A percentile compares a stretch with the other conserved stretches of the same genome.
phyloP scores from a whole-genome alignment of 2,329 filamentous ascomycete species.

The Cordyceps pruinosa region DNA sequence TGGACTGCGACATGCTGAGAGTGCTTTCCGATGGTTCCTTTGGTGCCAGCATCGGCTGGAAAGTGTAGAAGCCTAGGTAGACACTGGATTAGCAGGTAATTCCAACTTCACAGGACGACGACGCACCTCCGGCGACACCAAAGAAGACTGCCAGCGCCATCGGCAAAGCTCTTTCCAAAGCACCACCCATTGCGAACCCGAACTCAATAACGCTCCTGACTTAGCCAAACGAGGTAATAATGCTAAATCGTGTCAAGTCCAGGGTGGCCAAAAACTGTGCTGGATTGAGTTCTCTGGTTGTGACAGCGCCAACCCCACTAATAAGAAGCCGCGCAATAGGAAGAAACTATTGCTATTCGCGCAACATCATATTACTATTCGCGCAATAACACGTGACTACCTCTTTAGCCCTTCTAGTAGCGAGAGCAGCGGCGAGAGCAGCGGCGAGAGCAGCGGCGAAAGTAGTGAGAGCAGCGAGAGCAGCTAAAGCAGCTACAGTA shows the following conservation, averaged over 20 bases:
- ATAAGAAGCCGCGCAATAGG: no score
- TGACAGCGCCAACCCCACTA: no score
- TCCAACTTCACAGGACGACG: neutral
- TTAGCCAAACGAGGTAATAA: neutral
- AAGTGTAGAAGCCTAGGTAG: constrained; percentile 30
- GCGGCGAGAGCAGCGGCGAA: no score
- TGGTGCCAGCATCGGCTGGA: constrained; percentile 27
- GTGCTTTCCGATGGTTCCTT: neutral
- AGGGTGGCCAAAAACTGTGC: neutral
- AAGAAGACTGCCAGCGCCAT: constrained; percentile 30
- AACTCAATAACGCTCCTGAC: neutral
- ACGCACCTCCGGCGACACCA: constrained; percentile 31
- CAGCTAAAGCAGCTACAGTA: no score
- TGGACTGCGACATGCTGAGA: neutral
- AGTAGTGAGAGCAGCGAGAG: no score
- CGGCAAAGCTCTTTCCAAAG: constrained; percentile 29
- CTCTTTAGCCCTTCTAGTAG: no score
- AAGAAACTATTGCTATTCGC: no score
- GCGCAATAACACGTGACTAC: neutral
- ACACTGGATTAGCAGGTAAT: neutral
- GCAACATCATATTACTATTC: no score
- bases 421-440: no score
- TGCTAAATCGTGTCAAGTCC: neutral
- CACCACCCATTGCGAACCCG: constrained; percentile 18
- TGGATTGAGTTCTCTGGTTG: neutral